Conservation (phyloP, 2,329 filamentous ascomycete genomes). For the Ascosphaera apis region DNA sequence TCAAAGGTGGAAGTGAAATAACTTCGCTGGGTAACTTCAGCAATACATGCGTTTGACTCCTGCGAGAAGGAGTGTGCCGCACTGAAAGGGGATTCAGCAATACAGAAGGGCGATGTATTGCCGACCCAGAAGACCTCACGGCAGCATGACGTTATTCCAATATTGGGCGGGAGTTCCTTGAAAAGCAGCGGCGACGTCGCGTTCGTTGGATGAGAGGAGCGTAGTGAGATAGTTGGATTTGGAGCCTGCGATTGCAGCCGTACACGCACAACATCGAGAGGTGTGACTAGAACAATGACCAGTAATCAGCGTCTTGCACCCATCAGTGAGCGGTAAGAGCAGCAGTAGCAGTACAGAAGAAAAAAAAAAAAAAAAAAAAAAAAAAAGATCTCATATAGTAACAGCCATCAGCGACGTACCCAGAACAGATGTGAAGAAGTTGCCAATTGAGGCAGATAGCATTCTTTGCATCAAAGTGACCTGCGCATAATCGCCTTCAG, state of each 20-base stretch:
- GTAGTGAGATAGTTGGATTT: constrained; percentile 23
- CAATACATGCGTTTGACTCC: constrained; percentile 40
- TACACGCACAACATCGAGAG: constrained; percentile 87
- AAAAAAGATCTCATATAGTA: not conserved
- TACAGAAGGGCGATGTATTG: constrained; percentile 58
- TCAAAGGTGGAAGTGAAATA: constrained; percentile 83
- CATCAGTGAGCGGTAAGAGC: too few relatives aligned
- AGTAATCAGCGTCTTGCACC: constrained; percentile 2
- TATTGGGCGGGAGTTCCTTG: constrained; percentile 52
- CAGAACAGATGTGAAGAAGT: constrained; percentile 67
- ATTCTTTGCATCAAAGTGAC: constrained; percentile 79
- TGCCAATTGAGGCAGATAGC: constrained; percentile 79
- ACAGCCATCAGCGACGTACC: constrained; percentile 30
- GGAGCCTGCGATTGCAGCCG: constrained; percentile 66
- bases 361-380: constrained; percentile 5
- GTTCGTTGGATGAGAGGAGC: constrained; percentile 22
- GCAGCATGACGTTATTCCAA: constrained; percentile 86
- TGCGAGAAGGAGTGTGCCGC: not conserved
- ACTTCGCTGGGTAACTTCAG: constrained; percentile 62
- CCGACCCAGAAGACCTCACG: constrained; percentile 93
- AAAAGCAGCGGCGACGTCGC: constrained; percentile 28
- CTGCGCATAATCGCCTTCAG: constrained; percentile 16
- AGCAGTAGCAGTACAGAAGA: too few relatives aligned
- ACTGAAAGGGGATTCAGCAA: constrained; percentile 30
- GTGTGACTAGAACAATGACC: constrained; percentile 43